These are phyloP conservation scores for Syzygium syzygioides DNA, from an alignment of 441 rosid genomes.

Conservation along the genomic window DNA sequence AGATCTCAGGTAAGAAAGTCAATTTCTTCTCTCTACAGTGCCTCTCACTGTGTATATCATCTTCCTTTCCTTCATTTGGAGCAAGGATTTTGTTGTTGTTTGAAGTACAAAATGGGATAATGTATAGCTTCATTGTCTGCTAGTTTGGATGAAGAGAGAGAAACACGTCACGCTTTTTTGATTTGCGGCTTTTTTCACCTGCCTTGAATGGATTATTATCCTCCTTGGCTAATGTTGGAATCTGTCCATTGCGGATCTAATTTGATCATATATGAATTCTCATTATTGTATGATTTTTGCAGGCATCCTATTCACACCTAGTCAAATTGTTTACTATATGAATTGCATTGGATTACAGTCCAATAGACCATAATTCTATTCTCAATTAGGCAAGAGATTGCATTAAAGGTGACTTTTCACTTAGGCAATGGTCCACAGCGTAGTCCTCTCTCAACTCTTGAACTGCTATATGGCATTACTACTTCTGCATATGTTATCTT, in stretches of 20 bases:
- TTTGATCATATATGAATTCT: background rate
- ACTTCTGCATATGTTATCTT: background rate
- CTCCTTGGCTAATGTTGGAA: background rate
- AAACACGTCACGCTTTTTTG: background rate
- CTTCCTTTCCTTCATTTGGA: background rate
- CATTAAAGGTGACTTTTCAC: background rate
- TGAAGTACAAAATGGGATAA: background rate
- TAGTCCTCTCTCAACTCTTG: background rate
- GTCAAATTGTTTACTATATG: background rate
- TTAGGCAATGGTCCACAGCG: background rate
- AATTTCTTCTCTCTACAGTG: background rate
- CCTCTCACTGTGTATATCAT: background rate
- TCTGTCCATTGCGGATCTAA: background rate
- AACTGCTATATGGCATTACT: background rate
- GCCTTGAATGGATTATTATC: background rate
- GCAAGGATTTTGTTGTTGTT: background rate
- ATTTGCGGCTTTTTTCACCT: background rate
- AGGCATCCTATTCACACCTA: background rate
- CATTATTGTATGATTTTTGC: background rate
- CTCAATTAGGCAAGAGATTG: background rate
- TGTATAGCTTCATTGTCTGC: background rate
- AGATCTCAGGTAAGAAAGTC: conserved; percentile 62
- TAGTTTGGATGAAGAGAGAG: background rate
- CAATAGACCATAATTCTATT: background rate
- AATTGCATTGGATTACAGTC: background rate